Conservation (phyloP, 495 filamentous ascomycete genomes). For the Tuber umbilicatum region DNA sequence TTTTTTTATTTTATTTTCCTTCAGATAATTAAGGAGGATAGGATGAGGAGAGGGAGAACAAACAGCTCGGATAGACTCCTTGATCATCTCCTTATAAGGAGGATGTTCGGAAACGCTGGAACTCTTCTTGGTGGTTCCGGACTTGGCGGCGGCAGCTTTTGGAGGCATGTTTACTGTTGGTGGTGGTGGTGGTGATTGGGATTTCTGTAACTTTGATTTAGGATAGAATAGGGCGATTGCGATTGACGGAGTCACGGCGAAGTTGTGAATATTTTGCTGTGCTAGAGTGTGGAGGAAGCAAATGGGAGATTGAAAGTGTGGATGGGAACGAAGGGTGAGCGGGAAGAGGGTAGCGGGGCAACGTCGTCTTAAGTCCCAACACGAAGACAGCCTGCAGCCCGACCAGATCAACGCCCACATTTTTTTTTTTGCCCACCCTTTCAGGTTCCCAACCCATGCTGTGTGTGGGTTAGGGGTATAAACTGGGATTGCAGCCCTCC, state of each 20-base stretch:
- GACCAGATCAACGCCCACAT: slow-evolving; percentile 36
- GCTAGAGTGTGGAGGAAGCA: slow-evolving; percentile 15
- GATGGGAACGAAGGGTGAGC: slow-evolving; percentile 33
- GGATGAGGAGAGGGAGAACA: slow-evolving; percentile 46
- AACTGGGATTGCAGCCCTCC: neutral
- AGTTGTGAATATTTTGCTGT: slow-evolving; percentile 15
- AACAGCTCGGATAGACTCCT: slow-evolving; percentile 61
- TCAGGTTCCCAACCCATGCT: neutral
- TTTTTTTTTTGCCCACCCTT: slow-evolving; percentile 11
- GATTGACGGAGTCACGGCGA: slow-evolving; percentile 4
- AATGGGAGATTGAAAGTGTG: slow-evolving; percentile 42
- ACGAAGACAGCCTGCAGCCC: slow-evolving; percentile 24
- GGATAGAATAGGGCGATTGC: slow-evolving; percentile 28
- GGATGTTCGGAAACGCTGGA: slow-evolving; percentile 49
- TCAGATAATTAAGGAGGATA: slow-evolving; percentile 28
- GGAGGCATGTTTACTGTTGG: slow-evolving; percentile 41
- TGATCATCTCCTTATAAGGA: slow-evolving; percentile 62
- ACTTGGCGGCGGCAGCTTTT: slow-evolving; percentile 47
- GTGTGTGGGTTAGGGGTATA: neutral
- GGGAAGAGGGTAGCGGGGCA: slow-evolving; percentile 28
- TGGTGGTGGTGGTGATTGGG: too few relatives aligned
- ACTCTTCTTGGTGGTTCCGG: slow-evolving; percentile 49
- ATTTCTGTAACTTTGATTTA: slow-evolving; percentile 11
- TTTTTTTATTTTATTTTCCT: slow-evolving; percentile 2
- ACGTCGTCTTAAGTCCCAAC: slow-evolving; percentile 35